Base-by-base conservation (phyloP, 371 early-diverging fungal species). In the Syncephalastrum monosporum region DNA sequence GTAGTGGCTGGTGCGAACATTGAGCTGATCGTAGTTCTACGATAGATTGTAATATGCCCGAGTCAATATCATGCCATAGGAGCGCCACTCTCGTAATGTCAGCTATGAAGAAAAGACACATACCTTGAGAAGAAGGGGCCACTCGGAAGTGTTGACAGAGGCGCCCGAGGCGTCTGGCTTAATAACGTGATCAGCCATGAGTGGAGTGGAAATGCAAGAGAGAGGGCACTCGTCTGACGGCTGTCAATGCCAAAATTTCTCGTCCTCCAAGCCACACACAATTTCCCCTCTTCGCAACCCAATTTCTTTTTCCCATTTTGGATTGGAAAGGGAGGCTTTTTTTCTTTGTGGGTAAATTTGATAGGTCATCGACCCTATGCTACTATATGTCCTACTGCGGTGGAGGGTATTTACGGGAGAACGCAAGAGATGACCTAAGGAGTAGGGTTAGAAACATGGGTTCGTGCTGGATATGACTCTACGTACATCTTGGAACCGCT, bases 1-100 rank as follows among this genome's bases (percentile, higher is more conserved):
- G 83, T 98, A 99, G 79, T 98, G 96, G 53, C 91, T 91, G 47
- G 98, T 96, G 72, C 98, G 91, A 63, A 97, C 94, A 65, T 97
- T 89, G 68, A 99, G 88, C 81, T 96, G 93, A 82, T 99, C 99
- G 72, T 92, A 95, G 85, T 99, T 96, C 90, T 86, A 77, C 61
- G 12, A 69, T 53, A 47, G 42, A 51, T 19, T 13, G 10, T 33
- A 10, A n/a, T 42, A 65, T 23, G 10, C 27, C 50, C 4, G 24
- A 3, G 25, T 50, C 23, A 19, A 12, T 19, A 7, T 46, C 5
- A 7, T 15, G 17, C 47, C 10, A 21, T 3, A 12, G 47, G 7
- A 50, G 50, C 29, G 42, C 42, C 53, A 21, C 10, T 56, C 21
- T 47, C 8, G 14, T 25, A 16, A 55, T 47, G 13, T 2, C 38